phyloP scores from a whole-genome alignment of 78 protist genomes.

The Emiliania huxleyi region DNA sequence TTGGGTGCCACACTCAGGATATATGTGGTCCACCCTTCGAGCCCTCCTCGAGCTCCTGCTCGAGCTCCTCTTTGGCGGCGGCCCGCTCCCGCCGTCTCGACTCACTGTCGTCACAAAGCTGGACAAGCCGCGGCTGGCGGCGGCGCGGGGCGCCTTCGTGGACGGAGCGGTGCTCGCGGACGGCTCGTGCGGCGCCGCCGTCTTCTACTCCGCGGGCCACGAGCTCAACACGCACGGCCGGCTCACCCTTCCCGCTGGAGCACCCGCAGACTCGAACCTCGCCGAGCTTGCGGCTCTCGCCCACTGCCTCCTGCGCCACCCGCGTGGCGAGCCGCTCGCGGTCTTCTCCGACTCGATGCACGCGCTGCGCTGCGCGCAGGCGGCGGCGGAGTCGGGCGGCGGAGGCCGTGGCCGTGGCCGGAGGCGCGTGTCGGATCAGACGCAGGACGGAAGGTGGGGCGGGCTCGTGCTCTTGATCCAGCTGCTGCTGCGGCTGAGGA shows the following conservation, averaged over 20 bases:
- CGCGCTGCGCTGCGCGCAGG: not conserved
- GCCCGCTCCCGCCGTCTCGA: not conserved
- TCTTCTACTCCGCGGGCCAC: not conserved
- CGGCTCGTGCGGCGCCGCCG: not conserved
- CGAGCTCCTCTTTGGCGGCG: not conserved
- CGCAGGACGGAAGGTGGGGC: not conserved
- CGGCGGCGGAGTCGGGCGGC: not conserved
- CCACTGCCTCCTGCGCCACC: not conserved
- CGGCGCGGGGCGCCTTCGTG: not conserved
- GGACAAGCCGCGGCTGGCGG: not conserved
- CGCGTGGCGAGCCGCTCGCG: not conserved
- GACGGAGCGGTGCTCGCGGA: not conserved
- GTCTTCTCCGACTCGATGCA: not conserved
- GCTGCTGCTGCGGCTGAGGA: not conserved
- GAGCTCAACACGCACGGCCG: not conserved
- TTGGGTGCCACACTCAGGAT: too few species aligned
- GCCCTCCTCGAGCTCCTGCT: not conserved
- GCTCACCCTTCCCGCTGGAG: not conserved
- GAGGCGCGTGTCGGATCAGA: not conserved
- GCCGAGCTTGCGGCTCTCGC: not conserved
- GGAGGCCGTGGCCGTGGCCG: too few species aligned
- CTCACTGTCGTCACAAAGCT: not conserved
- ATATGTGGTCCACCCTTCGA: too few species aligned
- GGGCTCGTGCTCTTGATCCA: not conserved
- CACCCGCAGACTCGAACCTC: not conserved